A percentile compares a stretch with the other conserved stretches of the same genome.
These are phyloP conservation scores for Aureobasidium sp. DNA, from an alignment of 2,329 filamentous ascomycete genomes.

Conservation along the genomic window DNA sequence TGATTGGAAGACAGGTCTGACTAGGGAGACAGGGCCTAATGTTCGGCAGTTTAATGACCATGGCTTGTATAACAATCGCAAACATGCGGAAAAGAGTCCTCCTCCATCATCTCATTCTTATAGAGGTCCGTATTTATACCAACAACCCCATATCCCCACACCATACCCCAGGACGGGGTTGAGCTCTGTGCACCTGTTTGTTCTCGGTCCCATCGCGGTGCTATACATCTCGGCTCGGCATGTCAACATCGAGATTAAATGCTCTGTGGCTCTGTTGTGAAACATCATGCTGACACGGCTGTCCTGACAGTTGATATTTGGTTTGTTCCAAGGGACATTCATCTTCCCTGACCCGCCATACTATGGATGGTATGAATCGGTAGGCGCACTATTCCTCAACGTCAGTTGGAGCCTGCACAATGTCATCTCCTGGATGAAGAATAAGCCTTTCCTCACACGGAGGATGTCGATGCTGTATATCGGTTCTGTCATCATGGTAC, in stretches of 20 bases:
- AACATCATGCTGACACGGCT: background rate
- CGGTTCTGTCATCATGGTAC: conserved; percentile 49
- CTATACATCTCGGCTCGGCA: background rate
- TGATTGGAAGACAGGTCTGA: background rate
- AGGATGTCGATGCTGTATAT: conserved; percentile 51
- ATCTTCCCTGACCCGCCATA: conserved; percentile 36
- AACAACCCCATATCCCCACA: conserved; percentile 30
- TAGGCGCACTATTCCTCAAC: conserved; percentile 54
- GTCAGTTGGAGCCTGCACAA: conserved; percentile 60
- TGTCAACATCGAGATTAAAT: background rate
- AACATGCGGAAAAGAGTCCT: conserved; percentile 44
- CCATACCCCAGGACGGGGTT: background rate
- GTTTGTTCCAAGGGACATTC: conserved; percentile 47
- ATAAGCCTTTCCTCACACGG: conserved; percentile 49
- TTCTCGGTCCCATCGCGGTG: conserved; percentile 3
- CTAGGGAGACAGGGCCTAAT: conserved; percentile 35
- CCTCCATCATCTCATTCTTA: conserved; percentile 45
- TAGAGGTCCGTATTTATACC: conserved; percentile 42
- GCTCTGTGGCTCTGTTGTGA: background rate
- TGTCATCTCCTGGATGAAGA: conserved; percentile 61
- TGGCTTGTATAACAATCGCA: conserved; percentile 42
- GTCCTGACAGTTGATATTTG: conserved; percentile 44
- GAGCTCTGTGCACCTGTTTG: background rate
- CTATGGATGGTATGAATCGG: conserved; percentile 59
- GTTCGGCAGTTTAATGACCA: conserved; percentile 38